These are phyloP conservation scores for Cystobasidium tubakii DNA, from an alignment of 768 basidiomycete genomes.

Conservation along the genomic window DNA sequence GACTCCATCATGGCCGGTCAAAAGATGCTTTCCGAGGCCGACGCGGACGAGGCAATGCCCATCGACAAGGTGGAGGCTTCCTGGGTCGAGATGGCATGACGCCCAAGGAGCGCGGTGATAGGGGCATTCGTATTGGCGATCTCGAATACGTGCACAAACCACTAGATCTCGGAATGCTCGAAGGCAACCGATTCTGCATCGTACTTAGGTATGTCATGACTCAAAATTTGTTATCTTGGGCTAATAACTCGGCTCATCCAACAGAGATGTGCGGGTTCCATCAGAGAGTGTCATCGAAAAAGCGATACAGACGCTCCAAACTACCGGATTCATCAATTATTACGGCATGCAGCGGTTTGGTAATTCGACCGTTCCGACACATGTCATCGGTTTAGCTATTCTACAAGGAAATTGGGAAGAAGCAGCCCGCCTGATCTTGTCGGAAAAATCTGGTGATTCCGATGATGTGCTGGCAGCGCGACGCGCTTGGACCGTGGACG, in stretches of 20 bases:
- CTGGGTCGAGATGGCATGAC: conserved; percentile 52
- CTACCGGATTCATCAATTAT: conserved; percentile 92
- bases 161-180: conserved; percentile 89
- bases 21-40: conserved; percentile 54
- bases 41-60: conserved; percentile 38
- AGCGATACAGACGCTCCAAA: conserved; percentile 69
- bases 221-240: neutral
- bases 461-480: conserved; percentile 70
- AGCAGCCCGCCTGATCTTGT: conserved; percentile 74
- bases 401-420: conserved; percentile 83
- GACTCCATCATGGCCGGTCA: conserved; percentile 52
- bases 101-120: conserved; percentile 69
- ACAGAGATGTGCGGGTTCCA: conserved; percentile 76
- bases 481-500: conserved; percentile 78
- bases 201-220: conserved; percentile 68
- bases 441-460: conserved; percentile 74
- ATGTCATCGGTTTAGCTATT: conserved; percentile 83
- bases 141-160: conserved; percentile 73
- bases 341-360: conserved; percentile 98
- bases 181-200: conserved; percentile 91
- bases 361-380: conserved; percentile 90
- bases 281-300: conserved; percentile 66
- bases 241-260: conserved; percentile 3
- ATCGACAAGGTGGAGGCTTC: conserved; percentile 16
- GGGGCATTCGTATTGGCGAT: conserved; percentile 81